Evolutionary conservation across 441 rosid species (phyloP).

Genomic region (Erodium moschatum): DNA sequence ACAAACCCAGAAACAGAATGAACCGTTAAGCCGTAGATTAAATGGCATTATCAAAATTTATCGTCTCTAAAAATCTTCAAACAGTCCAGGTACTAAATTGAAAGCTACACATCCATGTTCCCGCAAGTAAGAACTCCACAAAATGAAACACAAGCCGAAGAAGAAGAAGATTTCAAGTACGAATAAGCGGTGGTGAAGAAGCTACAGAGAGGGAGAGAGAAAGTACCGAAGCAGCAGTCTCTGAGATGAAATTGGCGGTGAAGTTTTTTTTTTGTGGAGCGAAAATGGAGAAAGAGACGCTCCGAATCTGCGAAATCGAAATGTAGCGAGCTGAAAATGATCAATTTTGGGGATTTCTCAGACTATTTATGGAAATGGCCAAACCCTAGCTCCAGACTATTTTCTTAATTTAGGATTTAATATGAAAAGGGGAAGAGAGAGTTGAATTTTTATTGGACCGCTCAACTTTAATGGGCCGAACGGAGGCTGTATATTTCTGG

Average conservation of each 20-base stretch:
- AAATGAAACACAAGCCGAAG: not conserved
- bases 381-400: not conserved
- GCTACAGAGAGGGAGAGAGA: not conserved
- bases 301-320: not conserved
- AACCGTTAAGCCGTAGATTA: not conserved
- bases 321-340: not conserved
- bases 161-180: not conserved
- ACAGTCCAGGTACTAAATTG: not conserved
- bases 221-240: not conserved
- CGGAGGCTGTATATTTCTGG: no score
- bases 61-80: not conserved
- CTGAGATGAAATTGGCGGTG: slow-evolving; percentile 1
- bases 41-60: not conserved
- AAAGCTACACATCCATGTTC: no score
- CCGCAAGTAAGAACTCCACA: not conserved
- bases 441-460: no score
- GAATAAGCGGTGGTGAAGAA: not conserved
- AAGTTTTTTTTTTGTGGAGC: not conserved
- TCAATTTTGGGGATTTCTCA: not conserved
- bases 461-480: no score
- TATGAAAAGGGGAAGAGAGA: no score
- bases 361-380: not conserved
- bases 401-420: no score
- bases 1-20: not conserved
- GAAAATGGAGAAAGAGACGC: not conserved